Evolutionary conservation across 2,329 filamentous ascomycete species (phyloP).

Genomic region (Aspergillus sp.): DNA sequence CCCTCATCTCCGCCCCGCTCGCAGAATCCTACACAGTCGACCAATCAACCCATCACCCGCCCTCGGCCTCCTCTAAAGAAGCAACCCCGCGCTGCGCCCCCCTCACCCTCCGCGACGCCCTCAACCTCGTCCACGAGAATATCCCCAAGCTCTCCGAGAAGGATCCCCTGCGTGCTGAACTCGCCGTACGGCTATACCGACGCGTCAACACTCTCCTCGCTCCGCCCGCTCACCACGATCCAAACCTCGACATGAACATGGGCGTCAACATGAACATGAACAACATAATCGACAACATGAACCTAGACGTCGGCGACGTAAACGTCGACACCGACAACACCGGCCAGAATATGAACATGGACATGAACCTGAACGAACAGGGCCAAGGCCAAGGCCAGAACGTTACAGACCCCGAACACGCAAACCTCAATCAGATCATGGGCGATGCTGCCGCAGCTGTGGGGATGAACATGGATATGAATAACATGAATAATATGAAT

Average conservation of each 20-base stretch:
- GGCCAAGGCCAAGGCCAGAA: neutral
- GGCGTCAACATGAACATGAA: slow-evolving; percentile 20
- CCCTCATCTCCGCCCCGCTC: slow-evolving; percentile 43
- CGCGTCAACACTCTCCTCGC: slow-evolving; percentile 44
- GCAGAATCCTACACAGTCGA: slow-evolving; percentile 41
- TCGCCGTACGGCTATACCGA: slow-evolving; percentile 46
- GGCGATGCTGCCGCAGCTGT: slow-evolving; percentile 39
- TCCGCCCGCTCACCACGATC: slow-evolving; percentile 28
- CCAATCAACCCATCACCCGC: slow-evolving; percentile 32
- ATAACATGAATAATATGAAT: neutral
- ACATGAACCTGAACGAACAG: neutral
- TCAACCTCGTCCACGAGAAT: slow-evolving; percentile 39
- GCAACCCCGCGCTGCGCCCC: slow-evolving; percentile 32
- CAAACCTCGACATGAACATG: neutral
- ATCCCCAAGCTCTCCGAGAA: slow-evolving; percentile 43
- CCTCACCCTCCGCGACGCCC: slow-evolving; percentile 43
- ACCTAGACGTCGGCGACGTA: slow-evolving; percentile 31
- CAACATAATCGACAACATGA: slow-evolving; percentile 46
- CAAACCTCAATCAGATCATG: slow-evolving; percentile 41
- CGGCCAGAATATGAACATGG: neutral
- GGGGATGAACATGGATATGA: slow-evolving; percentile 26
- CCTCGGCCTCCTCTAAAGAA: slow-evolving; percentile 34
- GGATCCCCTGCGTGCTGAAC: slow-evolving; percentile 45
- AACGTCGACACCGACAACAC: slow-evolving; percentile 25
- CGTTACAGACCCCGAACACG: slow-evolving; percentile 10